Evolutionary conservation across 1,284 basidiomycete genomes (phyloP), one percentile per base, ranked within the genome.

Genomic region (Cutaneotrichosporon dermatis): DNA sequence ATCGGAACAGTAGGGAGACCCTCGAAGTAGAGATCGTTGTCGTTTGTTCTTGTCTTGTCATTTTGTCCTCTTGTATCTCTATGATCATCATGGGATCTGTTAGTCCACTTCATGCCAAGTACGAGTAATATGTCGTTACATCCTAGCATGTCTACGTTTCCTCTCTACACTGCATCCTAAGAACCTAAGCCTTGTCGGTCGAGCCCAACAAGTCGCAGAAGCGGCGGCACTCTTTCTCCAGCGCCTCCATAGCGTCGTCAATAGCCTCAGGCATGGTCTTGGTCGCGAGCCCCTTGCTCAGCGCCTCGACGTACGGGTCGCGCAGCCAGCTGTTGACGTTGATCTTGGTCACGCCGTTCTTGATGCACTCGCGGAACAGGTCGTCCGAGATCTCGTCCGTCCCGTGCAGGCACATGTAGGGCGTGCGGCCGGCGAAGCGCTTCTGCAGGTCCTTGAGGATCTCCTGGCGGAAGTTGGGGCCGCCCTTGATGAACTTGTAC

Each of bases 291-390:
- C 67, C 68, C 48, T 69, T 58, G 33, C 64, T 63, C 25, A 77
- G 65, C 9, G 71, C 68, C 15, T 66, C 66, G 59, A 63, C 66
- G 55, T 74, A 77, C 33, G 76, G 76, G 59, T 79, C 77, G 43
- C 77, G 70, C 33, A 71, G 71, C 77, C 77, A 79, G 10, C 72
- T 75, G 69, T 79, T 79, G 69, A 79, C 74, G 69, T 79, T 79
- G 43, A 76, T 72, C 67, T 78, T 78, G 39, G 67, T 70, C 5
- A 75, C 76, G 59, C 77, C 77, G 50, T 66, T 67, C 51, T 65
- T 58, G 64, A 78, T 72, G 62, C 73, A 71, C 54, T 76, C 71
- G 33, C 55, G 56, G 66, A 70, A 79, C 45, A 77, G 67, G 46
- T 71, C 65, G 52, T 79, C 77, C 0, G 74, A 69, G 41, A 79